These are phyloP conservation scores for Melampsora abietis-canadensis DNA, from an alignment of 1,284 basidiomycete species.

Conservation along the genomic window DNA sequence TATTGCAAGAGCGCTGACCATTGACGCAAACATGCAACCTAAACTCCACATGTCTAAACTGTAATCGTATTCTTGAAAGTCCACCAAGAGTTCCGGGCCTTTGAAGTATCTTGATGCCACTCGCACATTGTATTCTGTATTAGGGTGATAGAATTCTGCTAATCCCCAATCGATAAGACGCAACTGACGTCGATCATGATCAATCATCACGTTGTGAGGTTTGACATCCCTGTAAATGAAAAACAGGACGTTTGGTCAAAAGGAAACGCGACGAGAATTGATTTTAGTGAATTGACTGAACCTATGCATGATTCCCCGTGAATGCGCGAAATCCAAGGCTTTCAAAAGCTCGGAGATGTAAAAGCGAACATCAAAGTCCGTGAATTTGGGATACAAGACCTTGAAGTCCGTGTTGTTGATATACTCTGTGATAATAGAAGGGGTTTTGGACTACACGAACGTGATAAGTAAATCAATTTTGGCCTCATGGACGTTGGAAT, in stretches of 20 bases:
- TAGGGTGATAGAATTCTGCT: slow-evolving; percentile 97
- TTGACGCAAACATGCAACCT: slow-evolving; percentile 98
- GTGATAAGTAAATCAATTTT: not conserved
- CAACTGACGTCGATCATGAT: slow-evolving; percentile 88
- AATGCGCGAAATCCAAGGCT: slow-evolving; percentile 56
- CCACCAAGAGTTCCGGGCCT: slow-evolving; percentile 92
- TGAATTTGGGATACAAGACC: slow-evolving; percentile 88
- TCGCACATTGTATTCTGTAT: slow-evolving; percentile 95
- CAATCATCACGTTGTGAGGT: slow-evolving; percentile 99
- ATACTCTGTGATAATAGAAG: slow-evolving; percentile 96
- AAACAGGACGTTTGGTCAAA: not conserved
- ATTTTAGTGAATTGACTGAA: slow-evolving; percentile 1
- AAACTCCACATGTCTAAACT: slow-evolving; percentile 90
- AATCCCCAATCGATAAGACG: slow-evolving; percentile 98
- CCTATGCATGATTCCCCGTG: slow-evolving; percentile 16
- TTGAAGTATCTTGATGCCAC: slow-evolving; percentile 98
- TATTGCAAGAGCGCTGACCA: slow-evolving; percentile 63
- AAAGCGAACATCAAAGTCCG: slow-evolving; percentile 89
- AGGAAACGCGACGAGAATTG: not conserved
- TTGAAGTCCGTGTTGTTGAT: slow-evolving; percentile 99
- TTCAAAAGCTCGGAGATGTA: slow-evolving; percentile 97
- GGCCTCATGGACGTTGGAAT: not conserved
- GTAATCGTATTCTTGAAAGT: slow-evolving; percentile 83
- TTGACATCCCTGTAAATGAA: slow-evolving; percentile 75
- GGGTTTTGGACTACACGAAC: slow-evolving; percentile 75